Percentiles rank a stretch among this genome's conserved stretches.
Evolutionary conservation across 148 eudicot species (phyloP).

Genomic region (Rhododendron vialii): DNA sequence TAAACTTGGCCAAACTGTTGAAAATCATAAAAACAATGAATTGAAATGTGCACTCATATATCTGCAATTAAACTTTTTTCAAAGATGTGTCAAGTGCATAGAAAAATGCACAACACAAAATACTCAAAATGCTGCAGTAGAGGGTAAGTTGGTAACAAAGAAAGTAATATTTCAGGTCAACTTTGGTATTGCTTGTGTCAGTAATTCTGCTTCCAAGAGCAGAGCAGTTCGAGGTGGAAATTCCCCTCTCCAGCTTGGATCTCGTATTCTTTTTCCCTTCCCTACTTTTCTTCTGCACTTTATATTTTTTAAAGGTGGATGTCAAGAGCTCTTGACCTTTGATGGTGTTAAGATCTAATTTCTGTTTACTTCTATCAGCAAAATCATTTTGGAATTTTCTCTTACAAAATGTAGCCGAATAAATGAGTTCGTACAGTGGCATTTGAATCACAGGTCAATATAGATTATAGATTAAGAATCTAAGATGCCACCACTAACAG

Average conservation of each 20-base stretch:
- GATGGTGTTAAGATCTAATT: neutral
- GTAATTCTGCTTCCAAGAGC: neutral
- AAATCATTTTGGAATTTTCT: neutral
- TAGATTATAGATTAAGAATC: too few relatives aligned
- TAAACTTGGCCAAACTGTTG: neutral
- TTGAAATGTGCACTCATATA: neutral
- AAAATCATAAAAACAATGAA: neutral
- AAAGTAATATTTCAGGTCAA: neutral
- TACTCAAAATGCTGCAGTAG: neutral
- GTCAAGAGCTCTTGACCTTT: neutral
- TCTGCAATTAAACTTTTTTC: neutral
- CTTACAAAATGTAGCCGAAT: neutral
- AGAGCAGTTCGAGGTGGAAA: neutral
- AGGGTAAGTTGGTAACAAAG: neutral
- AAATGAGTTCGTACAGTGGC: neutral
- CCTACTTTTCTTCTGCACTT: neutral
- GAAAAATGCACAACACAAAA: neutral
- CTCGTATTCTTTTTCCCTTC: neutral
- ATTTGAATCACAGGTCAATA: neutral
- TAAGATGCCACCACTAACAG: neutral
- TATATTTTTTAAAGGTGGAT: neutral
- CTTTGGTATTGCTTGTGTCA: neutral
- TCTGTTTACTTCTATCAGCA: neutral
- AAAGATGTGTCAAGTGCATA: neutral
- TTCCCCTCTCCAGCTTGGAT: neutral